Conservation (phyloP, 192 early-diverging fungal genomes). For the Umbelopsis vinacea region DNA sequence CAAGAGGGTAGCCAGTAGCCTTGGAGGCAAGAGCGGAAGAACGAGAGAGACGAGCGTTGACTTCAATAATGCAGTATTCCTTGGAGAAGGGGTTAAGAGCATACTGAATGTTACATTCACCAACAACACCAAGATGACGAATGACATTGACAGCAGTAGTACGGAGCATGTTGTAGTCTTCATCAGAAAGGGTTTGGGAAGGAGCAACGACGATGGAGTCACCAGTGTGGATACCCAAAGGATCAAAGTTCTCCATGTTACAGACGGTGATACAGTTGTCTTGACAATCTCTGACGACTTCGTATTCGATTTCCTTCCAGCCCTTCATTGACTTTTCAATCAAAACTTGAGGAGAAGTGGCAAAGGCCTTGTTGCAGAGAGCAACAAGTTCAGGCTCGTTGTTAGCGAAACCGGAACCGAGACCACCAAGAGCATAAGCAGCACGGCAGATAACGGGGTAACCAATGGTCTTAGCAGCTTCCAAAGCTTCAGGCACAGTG, state of each 20-base stretch:
- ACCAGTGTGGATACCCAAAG: slow-evolving; percentile 98
- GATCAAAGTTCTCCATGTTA: slow-evolving; percentile 99
- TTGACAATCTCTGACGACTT: slow-evolving; percentile 92
- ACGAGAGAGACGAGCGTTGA: slow-evolving; percentile 95
- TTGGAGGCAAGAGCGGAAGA: slow-evolving; percentile 95
- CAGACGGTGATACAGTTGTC: slow-evolving; percentile 99
- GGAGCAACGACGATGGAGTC: slow-evolving; percentile 99
- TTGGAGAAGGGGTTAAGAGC: slow-evolving; percentile 92
- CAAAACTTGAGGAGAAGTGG: slow-evolving; percentile 91
- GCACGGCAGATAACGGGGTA: slow-evolving; percentile 97
- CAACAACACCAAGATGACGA: slow-evolving; percentile 96
- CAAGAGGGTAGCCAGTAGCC: slow-evolving; percentile 97
- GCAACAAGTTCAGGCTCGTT: slow-evolving; percentile 82
- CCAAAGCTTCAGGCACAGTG: slow-evolving; percentile 84
- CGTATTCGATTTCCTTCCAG: slow-evolving; percentile 99
- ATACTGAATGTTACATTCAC: slow-evolving; percentile 99
- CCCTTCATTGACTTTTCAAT: slow-evolving; percentile 98
- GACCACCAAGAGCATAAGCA: slow-evolving; percentile 94
- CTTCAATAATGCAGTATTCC: slow-evolving; percentile 99
- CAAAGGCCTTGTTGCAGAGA: slow-evolving; percentile 87
- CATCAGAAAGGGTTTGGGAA: slow-evolving; percentile 95
- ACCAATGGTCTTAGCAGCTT: slow-evolving; percentile 85
- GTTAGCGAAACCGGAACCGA: slow-evolving; percentile 96
- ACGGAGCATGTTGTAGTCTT: slow-evolving; percentile 99
- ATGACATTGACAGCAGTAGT: slow-evolving; percentile 96